Conservation (phyloP, 2,329 filamentous ascomycete genomes). For the Cladosporium oxysporum region DNA sequence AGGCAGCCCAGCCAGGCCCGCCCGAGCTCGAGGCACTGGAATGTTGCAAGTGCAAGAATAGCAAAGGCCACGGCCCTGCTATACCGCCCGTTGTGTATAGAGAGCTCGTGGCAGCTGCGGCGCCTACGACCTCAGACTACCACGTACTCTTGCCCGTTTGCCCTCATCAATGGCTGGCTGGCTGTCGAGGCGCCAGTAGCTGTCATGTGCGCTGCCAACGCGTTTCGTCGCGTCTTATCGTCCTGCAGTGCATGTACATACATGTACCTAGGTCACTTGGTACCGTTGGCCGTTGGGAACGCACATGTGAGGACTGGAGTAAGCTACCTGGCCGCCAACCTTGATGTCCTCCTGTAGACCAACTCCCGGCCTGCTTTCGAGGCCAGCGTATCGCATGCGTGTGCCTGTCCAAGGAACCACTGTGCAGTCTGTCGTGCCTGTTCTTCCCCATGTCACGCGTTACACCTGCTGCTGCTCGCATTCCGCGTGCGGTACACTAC, state of each 20-base stretch:
- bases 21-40: conserved; percentile 12
- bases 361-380: neutral
- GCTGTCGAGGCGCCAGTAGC: neutral
- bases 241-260: conserved; percentile 9
- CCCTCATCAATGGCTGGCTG: neutral
- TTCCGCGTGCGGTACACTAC: conserved; percentile 12
- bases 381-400: neutral
- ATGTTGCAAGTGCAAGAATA: conserved; percentile 12
- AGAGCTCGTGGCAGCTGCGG: neutral
- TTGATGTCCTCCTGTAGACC: neutral
- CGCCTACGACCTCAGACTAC: conserved; percentile 8
- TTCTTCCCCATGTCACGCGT: neutral
- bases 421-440: neutral
- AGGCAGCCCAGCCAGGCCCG: conserved; percentile 10
- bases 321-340: neutral
- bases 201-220: conserved; percentile 4
- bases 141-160: neutral
- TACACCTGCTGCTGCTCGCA: neutral
- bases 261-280: conserved; percentile 8
- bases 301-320: conserved; percentile 10
- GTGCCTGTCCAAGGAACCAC: conserved; percentile 7
- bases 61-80: conserved; percentile 9
- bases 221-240: conserved; percentile 11
- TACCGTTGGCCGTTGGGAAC: conserved; percentile 13
- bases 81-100: conserved; percentile 17